Evolutionary conservation across 2,329 filamentous ascomycete species (phyloP).

Genomic region (Aspergillus texensis): DNA sequence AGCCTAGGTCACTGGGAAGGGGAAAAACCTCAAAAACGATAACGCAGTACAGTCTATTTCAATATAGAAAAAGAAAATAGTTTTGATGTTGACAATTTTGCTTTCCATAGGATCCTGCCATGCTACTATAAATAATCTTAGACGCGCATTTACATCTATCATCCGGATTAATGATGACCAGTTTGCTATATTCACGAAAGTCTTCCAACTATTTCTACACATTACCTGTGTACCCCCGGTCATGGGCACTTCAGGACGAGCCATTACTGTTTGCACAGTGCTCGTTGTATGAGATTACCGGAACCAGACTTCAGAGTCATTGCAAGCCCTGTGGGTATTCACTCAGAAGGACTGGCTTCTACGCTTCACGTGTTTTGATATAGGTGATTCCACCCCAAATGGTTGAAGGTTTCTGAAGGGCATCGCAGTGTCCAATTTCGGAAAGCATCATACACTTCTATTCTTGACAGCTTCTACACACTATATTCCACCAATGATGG

Average conservation of each 20-base stretch:
- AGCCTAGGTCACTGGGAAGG: constrained; percentile 18
- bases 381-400: neutral
- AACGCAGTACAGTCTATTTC: constrained; percentile 17
- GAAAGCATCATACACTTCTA: neutral
- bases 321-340: neutral
- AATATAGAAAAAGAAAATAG: constrained; percentile 20
- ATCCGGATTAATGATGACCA: neutral
- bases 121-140: constrained; percentile 1
- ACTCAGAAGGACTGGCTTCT: neutral
- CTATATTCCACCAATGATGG: neutral
- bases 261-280: neutral
- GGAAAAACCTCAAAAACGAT: constrained; percentile 16
- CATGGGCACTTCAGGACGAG: neutral
- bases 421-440: neutral
- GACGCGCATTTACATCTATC: neutral
- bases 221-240: neutral
- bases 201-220: neutral
- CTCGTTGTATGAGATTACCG: neutral
- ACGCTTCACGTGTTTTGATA: neutral
- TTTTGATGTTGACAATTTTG: constrained; percentile 12
- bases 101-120: neutral
- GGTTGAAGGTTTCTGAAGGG: neutral
- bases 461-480: neutral
- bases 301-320: neutral
- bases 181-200: neutral